Base-by-base conservation (phyloP, 2,329 filamentous ascomycete species). In the Aspergillus spinulosporus region DNA sequence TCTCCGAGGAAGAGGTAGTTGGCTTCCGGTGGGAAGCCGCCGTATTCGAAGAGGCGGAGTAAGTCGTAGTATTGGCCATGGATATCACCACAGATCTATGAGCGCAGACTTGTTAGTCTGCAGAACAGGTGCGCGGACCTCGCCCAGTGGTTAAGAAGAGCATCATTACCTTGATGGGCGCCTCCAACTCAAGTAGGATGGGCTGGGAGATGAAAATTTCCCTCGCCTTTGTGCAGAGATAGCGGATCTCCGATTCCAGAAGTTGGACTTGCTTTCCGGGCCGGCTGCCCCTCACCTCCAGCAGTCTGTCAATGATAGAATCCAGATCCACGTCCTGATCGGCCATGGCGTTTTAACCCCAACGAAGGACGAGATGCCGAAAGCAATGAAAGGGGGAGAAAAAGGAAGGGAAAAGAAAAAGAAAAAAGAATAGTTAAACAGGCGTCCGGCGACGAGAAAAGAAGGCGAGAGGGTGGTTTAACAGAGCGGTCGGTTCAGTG, bases 151-250 rank as follows among this genome's bases (percentile, higher is more conserved):
- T n/a, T 15, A 44, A 14, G 47, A 58, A 39, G 28, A 47, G 43
- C 37, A 50, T 37, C 5, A 12, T 51, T 83, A 96, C 93, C 92
- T 99, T 99, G 80, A 99, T 97, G 61, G 94, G 94, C 72, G 94
- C 94, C 79, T 97, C 94, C 49, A 99, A 85, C 82, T 99, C 94
- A 65, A 99, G 86, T 66, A 99, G 82, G 72, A 97, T 97, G 65
- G 94, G 94, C 82, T 99, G 94, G 61, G 92, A 97, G 78, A 99
- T 97, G 83, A 99, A 97, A 71, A 99, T 97, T 82, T 99, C 94
- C 65, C 94, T 89, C 62, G 93, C 92, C 82, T 97, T 97, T 75
- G 93, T 97, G 85, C 94, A 99, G 64, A 99, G 86, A 78, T 87
- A 96, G 74, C 93, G 89, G 68, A 99, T 99, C 81, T 97, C 94